phyloP scores from a whole-genome alignment of 164 flowering plant genomes.

The Dillenia turbinata region DNA sequence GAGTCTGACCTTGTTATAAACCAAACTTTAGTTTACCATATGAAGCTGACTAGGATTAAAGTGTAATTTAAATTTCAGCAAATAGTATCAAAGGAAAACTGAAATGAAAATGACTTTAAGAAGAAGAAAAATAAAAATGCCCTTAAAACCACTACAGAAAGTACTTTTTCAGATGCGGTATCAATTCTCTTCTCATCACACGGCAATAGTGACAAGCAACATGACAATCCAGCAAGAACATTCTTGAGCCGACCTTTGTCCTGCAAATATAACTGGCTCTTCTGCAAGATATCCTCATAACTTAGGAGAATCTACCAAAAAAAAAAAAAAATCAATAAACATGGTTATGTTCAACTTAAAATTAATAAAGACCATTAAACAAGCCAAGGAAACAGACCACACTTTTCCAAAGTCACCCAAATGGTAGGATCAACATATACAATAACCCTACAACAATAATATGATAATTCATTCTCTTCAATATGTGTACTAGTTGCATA shows the following conservation, averaged over 20 bases:
- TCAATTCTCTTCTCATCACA: slow-evolving; percentile 27
- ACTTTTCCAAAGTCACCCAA: background rate
- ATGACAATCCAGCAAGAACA: slow-evolving; percentile 59
- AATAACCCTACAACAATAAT: too few relatives aligned
- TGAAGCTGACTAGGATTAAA: too few relatives aligned
- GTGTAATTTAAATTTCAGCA: too few relatives aligned
- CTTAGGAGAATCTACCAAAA: slow-evolving; percentile 64
- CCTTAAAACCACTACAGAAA: background rate
- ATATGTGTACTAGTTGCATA: too few relatives aligned
- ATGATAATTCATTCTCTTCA: too few relatives aligned
- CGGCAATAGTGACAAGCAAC: slow-evolving; percentile 72
- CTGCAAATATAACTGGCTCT: slow-evolving; percentile 55
- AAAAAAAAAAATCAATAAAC: background rate
- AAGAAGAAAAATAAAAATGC: too few relatives aligned
- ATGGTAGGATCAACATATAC: too few relatives aligned
- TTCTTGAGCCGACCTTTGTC: slow-evolving; percentile 66
- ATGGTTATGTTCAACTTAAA: background rate
- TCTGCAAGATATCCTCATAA: slow-evolving; percentile 62
- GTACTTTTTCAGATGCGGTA: slow-evolving; percentile 39
- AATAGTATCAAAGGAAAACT: too few relatives aligned
- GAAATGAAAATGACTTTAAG: background rate
- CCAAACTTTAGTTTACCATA: too few relatives aligned
- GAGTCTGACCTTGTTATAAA: too few relatives aligned
- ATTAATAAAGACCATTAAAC: background rate
- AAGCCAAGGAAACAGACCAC: background rate